phyloP scores from a whole-genome alignment of 768 basidiomycete genomes.

The Ramaria sp. region DNA sequence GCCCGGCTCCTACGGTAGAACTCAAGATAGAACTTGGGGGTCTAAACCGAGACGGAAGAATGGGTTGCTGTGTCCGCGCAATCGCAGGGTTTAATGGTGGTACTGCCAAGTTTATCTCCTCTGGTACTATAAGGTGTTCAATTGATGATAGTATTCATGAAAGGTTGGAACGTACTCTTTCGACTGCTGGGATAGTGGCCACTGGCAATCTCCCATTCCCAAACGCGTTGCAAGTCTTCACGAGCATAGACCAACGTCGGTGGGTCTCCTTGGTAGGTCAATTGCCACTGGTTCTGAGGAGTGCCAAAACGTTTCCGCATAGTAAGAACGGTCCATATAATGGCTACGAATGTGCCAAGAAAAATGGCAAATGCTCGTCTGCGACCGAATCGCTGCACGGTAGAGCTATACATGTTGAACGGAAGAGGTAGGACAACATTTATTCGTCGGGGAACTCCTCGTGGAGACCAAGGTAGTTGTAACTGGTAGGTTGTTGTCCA shows the following conservation, averaged over 20 bases:
- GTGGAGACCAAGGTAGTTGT: conserved; percentile 11
- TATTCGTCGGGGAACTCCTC: background rate
- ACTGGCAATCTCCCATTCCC: conserved; percentile 90
- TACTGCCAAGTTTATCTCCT: conserved; percentile 46
- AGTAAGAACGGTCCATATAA: conserved; percentile 48
- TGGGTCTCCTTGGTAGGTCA: conserved; percentile 42
- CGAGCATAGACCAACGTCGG: conserved; percentile 66
- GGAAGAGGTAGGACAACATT: conserved; percentile 43
- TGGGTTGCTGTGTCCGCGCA: conserved; percentile 39
- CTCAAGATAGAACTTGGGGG: conserved; percentile 5
- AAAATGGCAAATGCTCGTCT: conserved; percentile 46
- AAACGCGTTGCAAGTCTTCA: conserved; percentile 80
- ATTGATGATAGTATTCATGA: background rate
- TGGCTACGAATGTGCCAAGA: conserved; percentile 32
- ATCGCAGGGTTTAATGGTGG: conserved; percentile 65
- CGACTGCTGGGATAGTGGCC: conserved; percentile 88
- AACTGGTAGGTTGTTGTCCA: conserved; percentile 55
- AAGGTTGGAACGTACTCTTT: conserved; percentile 43
- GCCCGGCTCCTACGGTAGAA: conserved; percentile 61
- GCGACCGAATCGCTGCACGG: conserved; percentile 46
- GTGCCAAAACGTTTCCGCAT: conserved; percentile 40
- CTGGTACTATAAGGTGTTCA: conserved; percentile 47
- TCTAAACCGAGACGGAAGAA: conserved; percentile 32
- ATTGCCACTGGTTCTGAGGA: conserved; percentile 51
- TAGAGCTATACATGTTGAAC: conserved; percentile 45